phyloP scores from a whole-genome alignment of 768 basidiomycete species.

The Vararia minispora region DNA sequence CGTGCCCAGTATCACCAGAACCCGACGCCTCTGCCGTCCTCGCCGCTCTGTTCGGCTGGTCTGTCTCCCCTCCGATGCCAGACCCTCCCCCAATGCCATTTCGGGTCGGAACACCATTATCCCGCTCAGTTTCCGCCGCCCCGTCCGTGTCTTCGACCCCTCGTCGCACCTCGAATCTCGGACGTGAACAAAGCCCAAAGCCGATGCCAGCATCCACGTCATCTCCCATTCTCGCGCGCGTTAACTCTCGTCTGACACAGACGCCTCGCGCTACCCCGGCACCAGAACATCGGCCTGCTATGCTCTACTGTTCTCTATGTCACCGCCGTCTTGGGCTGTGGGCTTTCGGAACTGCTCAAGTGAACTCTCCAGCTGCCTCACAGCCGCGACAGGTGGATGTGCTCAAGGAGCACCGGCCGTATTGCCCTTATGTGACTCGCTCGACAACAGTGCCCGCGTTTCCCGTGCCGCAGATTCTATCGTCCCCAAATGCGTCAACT shows the following conservation, averaged over 20 bases:
- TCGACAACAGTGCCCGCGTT: constrained; percentile 55
- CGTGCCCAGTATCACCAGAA: constrained; percentile 8
- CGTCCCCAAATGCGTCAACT: constrained; percentile 6
- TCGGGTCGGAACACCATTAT: too few relatives aligned
- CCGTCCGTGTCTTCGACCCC: constrained; percentile 18
- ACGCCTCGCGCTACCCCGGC: constrained; percentile 9
- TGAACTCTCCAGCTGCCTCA: constrained; percentile 12
- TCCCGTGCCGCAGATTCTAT: constrained; percentile 20
- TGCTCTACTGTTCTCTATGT: constrained; percentile 13
- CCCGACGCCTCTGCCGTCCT: constrained; percentile 30
- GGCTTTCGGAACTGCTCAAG: constrained; percentile 8
- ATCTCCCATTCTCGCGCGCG: too few relatives aligned
- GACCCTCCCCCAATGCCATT: constrained; percentile 5
- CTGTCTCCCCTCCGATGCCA: constrained; percentile 22
- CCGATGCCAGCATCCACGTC: too few relatives aligned
- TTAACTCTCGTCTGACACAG: constrained; percentile 5
- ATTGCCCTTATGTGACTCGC: constrained; percentile 74
- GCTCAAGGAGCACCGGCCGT: constrained; percentile 72
- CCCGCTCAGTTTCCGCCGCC: constrained; percentile 19
- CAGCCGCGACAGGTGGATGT: constrained; percentile 51
- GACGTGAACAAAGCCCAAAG: too few relatives aligned
- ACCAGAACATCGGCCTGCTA: constrained; percentile 17
- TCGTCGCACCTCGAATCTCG: constrained; percentile 2
- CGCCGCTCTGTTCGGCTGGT: constrained; percentile 40
- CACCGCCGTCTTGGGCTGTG: constrained; percentile 13